Conservation (phyloP, 768 basidiomycete genomes). For the Rhizopogon roseolus region DNA sequence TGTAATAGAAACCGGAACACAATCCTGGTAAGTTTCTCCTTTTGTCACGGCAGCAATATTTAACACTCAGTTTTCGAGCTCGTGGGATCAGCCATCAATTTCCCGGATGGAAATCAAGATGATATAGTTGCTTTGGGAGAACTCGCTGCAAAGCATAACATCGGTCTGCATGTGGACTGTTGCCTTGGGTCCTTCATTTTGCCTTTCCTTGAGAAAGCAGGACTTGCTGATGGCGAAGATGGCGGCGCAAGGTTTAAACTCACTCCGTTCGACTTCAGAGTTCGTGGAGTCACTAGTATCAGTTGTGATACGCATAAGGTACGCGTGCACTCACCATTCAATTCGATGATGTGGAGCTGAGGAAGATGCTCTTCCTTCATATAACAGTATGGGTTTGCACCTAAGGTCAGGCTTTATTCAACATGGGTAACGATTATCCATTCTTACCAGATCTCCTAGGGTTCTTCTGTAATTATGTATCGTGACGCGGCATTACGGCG, state of each 20-base stretch:
- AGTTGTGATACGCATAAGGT: slow-evolving; percentile 97
- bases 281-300: slow-evolving; percentile 88
- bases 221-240: slow-evolving; percentile 54
- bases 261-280: slow-evolving; percentile 83
- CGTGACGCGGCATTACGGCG: slow-evolving; percentile 67
- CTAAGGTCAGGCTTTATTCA: slow-evolving; percentile 55
- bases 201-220: slow-evolving; percentile 83
- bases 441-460: slow-evolving; percentile 37
- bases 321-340: slow-evolving; percentile 6
- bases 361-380: too few species aligned
- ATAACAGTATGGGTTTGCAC: slow-evolving; percentile 84
- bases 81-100: slow-evolving; percentile 83
- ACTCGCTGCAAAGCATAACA: slow-evolving; percentile 67
- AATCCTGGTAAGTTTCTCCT: slow-evolving; percentile 58
- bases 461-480: slow-evolving; percentile 95
- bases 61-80: slow-evolving; percentile 38
- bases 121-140: slow-evolving; percentile 75
- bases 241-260: slow-evolving; percentile 46
- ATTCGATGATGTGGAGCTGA: not conserved
- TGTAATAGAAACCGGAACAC: slow-evolving; percentile 75
- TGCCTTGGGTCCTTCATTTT: slow-evolving; percentile 93
- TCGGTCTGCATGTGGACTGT: slow-evolving; percentile 93
- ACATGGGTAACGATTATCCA: not conserved
- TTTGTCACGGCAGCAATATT: not conserved
- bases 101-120: slow-evolving; percentile 84